phyloP scores from a whole-genome alignment of 129 eudicot species.

The Tagetes patula region DNA sequence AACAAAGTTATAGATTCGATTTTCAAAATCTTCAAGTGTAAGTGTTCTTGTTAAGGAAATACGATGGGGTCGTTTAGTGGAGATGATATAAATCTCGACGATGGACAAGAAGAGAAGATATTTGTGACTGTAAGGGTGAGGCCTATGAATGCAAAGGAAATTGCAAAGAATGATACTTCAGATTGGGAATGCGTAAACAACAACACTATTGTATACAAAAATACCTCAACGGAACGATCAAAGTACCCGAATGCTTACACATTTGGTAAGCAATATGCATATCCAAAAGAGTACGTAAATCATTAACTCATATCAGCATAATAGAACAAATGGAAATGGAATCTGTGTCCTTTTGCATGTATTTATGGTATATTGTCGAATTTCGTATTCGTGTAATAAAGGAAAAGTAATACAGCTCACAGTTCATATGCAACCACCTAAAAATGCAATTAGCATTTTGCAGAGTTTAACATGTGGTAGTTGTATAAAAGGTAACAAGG shows the following conservation, averaged over 20 bases:
- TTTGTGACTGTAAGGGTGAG: conserved; percentile 79
- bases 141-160: conserved; percentile 80
- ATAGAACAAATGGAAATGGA: not conserved
- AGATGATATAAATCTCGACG: conserved; percentile 41
- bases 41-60: conserved; percentile 26
- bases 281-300: not conserved
- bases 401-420: not conserved
- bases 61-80: conserved; percentile 54
- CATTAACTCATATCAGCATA: not conserved
- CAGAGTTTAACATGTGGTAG: not conserved
- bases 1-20: conserved; percentile 8
- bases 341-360: not conserved
- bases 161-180: conserved; percentile 45
- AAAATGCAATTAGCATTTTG: not conserved
- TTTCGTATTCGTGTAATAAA: not conserved
- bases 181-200: conserved; percentile 90
- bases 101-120: conserved; percentile 68
- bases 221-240: conserved; percentile 54
- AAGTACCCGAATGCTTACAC: conserved; percentile 64
- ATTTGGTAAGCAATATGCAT: conserved; percentile 52
- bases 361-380: not conserved
- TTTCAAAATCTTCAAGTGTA: conserved; percentile 40
- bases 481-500: not conserved
- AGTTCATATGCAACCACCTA: not conserved
- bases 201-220: conserved; percentile 63